A percentile compares a stretch with the other conserved stretches of the same genome.
phyloP scores from a whole-genome alignment of 306 rosid genomes.

The Malus orientalis region DNA sequence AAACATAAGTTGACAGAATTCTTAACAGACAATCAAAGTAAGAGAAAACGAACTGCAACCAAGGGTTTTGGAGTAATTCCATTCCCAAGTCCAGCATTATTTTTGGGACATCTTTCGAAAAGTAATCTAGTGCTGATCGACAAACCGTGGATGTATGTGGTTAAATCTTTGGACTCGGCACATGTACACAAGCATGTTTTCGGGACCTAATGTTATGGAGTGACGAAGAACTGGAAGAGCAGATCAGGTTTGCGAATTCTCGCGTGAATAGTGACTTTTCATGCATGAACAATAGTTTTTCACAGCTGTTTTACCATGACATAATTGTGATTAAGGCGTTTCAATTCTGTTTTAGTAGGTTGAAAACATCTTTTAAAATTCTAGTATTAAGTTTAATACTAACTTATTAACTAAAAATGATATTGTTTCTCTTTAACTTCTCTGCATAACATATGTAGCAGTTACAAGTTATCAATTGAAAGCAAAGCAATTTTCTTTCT shows the following conservation, averaged over 20 bases:
- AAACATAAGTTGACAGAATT: conserved; percentile 26
- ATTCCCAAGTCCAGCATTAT: conserved; percentile 59
- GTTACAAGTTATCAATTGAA: too few species aligned
- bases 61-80: conserved; percentile 6
- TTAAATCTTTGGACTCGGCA: conserved; percentile 53
- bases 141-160: conserved; percentile 87
- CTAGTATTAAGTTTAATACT: too few species aligned
- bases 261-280: too few species aligned
- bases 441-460: neutral
- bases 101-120: conserved; percentile 62
- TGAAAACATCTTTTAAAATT: too few species aligned
- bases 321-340: too few species aligned
- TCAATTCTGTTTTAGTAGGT: too few species aligned
- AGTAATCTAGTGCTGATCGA: conserved; percentile 57
- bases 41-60: conserved; percentile 27
- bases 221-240: too few species aligned
- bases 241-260: too few species aligned
- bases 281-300: too few species aligned
- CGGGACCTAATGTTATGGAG: conserved; percentile 43
- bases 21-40: conserved; percentile 35
- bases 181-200: conserved; percentile 86
- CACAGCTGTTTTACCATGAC: too few species aligned
- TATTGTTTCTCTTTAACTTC: neutral
- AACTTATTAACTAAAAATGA: too few species aligned
- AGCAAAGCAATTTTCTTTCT: neutral